Percentiles rank a stretch among this genome's conserved stretches.
phyloP scores from a whole-genome alignment of 2,329 filamentous ascomycete species.

The Thelonectria discophora region DNA sequence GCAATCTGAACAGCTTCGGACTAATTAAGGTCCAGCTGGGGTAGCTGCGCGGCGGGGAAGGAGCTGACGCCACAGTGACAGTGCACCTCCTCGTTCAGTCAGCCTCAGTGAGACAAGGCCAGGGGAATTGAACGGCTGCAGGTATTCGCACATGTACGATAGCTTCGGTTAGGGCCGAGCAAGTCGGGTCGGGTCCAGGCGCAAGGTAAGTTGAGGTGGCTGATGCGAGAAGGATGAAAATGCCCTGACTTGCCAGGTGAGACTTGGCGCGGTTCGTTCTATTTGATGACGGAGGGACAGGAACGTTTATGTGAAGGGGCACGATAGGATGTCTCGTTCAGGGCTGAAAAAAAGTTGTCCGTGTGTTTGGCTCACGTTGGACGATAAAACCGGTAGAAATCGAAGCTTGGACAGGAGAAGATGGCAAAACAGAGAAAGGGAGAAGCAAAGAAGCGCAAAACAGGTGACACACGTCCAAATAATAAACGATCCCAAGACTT shows the following conservation, averaged over 20 bases:
- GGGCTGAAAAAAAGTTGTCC: background rate
- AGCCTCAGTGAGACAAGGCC: background rate
- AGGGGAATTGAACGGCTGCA: background rate
- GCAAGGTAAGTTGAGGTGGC: too few species aligned
- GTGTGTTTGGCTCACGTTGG: background rate
- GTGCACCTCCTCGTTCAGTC: background rate
- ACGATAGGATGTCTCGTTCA: background rate
- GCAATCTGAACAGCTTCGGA: background rate
- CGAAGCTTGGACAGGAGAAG: background rate
- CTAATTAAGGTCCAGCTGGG: too few species aligned
- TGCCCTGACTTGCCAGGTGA: background rate
- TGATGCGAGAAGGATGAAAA: too few species aligned
- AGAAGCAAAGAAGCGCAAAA: background rate
- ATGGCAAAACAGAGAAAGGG: background rate
- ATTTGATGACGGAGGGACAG: background rate
- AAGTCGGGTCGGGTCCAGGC: too few species aligned
- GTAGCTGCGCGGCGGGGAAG: too few species aligned
- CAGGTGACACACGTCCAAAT: background rate
- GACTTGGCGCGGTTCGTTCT: background rate
- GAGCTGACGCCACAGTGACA: background rate
- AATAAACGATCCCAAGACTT: background rate
- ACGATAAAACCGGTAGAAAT: background rate
- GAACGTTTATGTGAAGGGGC: background rate
- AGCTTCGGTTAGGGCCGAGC: too few species aligned
- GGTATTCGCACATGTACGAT: too few species aligned